Percentiles rank a stretch among this genome's conserved stretches.
Evolutionary conservation across 2,329 filamentous ascomycete genomes (phyloP).

Genomic region (Emmonsia crescens): DNA sequence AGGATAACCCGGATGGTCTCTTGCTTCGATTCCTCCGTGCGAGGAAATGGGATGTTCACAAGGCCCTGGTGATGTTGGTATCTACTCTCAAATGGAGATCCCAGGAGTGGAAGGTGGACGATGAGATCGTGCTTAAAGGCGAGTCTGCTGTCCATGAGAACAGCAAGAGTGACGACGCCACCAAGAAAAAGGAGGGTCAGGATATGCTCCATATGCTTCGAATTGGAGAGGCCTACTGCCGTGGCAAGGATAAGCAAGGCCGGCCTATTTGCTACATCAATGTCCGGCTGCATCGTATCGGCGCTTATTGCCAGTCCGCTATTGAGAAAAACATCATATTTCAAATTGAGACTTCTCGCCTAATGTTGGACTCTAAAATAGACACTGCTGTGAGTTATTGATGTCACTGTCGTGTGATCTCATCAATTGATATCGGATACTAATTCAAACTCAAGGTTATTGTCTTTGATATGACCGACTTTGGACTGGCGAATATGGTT

Average conservation of each 20-base stretch:
- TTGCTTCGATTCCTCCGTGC: constrained; percentile 73
- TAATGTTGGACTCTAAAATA: constrained; percentile 66
- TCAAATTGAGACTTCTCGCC: constrained; percentile 84
- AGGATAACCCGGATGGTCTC: constrained; percentile 82
- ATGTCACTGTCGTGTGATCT: constrained; percentile 8
- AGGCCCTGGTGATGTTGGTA: constrained; percentile 86
- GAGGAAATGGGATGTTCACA: constrained; percentile 92
- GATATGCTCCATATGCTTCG: constrained; percentile 78
- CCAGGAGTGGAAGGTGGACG: constrained; percentile 75
- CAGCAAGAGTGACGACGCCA: constrained; percentile 47
- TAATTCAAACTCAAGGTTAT: constrained; percentile 53
- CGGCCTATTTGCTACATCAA: constrained; percentile 80
- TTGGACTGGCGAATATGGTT: constrained; percentile 90
- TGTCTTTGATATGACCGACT: constrained; percentile 91
- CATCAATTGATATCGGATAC: constrained; percentile 6
- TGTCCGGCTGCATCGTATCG: constrained; percentile 68
- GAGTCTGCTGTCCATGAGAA: constrained; percentile 57
- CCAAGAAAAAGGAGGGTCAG: constrained; percentile 55
- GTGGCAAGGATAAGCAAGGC: constrained; percentile 73
- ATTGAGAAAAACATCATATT: constrained; percentile 88
- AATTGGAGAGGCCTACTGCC: constrained; percentile 86
- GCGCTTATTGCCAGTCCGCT: constrained; percentile 70
- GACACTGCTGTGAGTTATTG: constrained; percentile 71
- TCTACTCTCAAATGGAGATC: constrained; percentile 88
- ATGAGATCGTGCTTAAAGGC: constrained; percentile 70